Evolutionary conservation across 768 basidiomycete species (phyloP).

Genomic region (Lactarius akahatsu): DNA sequence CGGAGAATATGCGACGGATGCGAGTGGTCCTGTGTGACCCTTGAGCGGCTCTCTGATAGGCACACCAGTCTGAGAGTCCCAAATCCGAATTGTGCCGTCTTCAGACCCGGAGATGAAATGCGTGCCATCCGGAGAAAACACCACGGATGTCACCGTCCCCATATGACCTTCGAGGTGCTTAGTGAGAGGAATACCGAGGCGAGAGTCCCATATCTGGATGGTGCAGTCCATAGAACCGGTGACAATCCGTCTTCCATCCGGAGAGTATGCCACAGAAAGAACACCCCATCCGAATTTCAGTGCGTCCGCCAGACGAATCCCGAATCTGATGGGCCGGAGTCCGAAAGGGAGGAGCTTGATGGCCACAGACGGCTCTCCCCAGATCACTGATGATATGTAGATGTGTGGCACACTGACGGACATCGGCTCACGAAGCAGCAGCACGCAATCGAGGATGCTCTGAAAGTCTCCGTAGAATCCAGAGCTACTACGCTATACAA

Average conservation of each 20-base stretch:
- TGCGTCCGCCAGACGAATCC: not conserved
- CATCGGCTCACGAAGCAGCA: not conserved
- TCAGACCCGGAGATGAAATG: not conserved
- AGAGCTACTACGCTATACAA: not conserved
- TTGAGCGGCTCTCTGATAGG: not conserved
- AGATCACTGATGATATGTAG: too few relatives aligned
- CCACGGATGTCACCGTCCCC: not conserved
- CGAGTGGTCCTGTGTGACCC: not conserved
- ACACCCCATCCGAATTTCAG: not conserved
- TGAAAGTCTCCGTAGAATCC: not conserved
- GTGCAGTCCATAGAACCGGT: not conserved
- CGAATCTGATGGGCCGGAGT: not conserved
- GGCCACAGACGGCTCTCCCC: too few relatives aligned
- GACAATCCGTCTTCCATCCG: not conserved
- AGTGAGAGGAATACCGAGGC: not conserved
- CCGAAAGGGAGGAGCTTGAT: not conserved
- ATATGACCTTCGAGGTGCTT: not conserved
- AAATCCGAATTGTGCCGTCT: not conserved
- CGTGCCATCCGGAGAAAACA: not conserved
- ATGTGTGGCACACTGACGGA: too few relatives aligned
- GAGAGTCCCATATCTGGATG: not conserved
- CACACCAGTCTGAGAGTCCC: not conserved
- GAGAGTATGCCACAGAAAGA: not conserved
- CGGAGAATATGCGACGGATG: not conserved
- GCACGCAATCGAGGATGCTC: not conserved